Conservation (phyloP, 768 basidiomycete genomes). For the Coprinopsis cinerea region DNA sequence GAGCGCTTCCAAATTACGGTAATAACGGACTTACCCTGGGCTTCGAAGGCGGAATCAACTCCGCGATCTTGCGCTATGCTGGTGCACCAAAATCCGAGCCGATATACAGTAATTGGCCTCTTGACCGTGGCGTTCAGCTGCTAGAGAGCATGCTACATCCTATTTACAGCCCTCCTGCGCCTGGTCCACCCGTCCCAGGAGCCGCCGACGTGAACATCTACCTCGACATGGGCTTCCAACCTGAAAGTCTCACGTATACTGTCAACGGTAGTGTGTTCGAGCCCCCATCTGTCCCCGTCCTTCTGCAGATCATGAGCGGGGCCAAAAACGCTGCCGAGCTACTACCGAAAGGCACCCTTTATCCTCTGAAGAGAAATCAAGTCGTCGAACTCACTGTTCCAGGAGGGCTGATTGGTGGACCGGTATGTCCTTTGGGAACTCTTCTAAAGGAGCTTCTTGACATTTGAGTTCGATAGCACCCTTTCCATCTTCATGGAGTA, state of each 20-base stretch:
- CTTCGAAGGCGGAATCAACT: conserved; percentile 34
- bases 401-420: conserved; percentile 19
- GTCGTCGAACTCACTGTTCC: conserved; percentile 34
- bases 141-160: conserved; percentile 38
- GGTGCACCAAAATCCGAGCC: conserved; percentile 39
- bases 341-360: conserved; percentile 5
- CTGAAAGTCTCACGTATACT: not conserved
- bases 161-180: conserved; percentile 21
- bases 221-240: conserved; percentile 24
- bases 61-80: conserved; percentile 43
- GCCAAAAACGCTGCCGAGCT: conserved; percentile 18
- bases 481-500: conserved; percentile 26
- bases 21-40: conserved; percentile 6
- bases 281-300: conserved; percentile 6
- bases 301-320: conserved; percentile 21
- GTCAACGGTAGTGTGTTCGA: conserved; percentile 6
- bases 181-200: conserved; percentile 27
- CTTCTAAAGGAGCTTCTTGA: not conserved
- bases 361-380: conserved; percentile 12
- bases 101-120: conserved; percentile 19
- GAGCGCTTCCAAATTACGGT: conserved; percentile 27
- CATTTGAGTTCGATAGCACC: conserved; percentile 15
- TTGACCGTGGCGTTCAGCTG: conserved; percentile 15
- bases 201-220: conserved; percentile 37
- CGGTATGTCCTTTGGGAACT: conserved; percentile 20